Base-by-base conservation (phyloP, 805 yeast genomes). In the Suhomyces sp. region DNA sequence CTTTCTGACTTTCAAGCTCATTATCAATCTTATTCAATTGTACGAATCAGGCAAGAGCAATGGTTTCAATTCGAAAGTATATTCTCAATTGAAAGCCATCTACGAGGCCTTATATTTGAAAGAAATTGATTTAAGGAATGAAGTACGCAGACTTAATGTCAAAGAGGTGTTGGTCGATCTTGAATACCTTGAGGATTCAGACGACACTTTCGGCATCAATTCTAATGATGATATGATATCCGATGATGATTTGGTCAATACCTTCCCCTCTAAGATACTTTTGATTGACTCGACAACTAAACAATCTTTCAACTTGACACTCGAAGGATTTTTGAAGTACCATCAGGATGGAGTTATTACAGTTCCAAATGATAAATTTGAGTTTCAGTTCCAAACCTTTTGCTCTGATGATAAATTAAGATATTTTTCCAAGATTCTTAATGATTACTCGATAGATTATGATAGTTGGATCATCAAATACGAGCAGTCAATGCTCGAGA, bases 241-340 rank as follows among this genome's bases (percentile, higher is more conserved):
- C 1, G 88, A 82, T 54, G 72, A 72, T 17, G 72, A 72, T 26
- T 56, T 81, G 29, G 51, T 45, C 12, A 66, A 69, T 25, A 62
- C 76, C 1, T 79, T 70, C 28, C 83, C 86, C 1, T 72, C 85
- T 0, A 76, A 71, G 39, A 49, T 78, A 21, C 65, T 79, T 0
- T 34, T 76, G 2, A 41, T 53, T 1, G 54, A 63, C 18, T 14
- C 33, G 1, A 54, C 54, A 3, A 36, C 59, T 4, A 56, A 58
- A 13, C 58, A 63, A 47, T 53, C 47, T 18, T 58, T 54, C 62
- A 51, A 42, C 39, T 49, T 69, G 56, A 25, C 63, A 44, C 55
- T 50, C 39, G 39, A 40, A 50, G 49, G 43, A 19, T 63, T 53
- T 51, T 52, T 71, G 49, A 38, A 58, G 38, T 47, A 58, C 25